phyloP scores from a whole-genome alignment of 2,329 filamentous ascomycete genomes.

The Aspergillaceae sp. region DNA sequence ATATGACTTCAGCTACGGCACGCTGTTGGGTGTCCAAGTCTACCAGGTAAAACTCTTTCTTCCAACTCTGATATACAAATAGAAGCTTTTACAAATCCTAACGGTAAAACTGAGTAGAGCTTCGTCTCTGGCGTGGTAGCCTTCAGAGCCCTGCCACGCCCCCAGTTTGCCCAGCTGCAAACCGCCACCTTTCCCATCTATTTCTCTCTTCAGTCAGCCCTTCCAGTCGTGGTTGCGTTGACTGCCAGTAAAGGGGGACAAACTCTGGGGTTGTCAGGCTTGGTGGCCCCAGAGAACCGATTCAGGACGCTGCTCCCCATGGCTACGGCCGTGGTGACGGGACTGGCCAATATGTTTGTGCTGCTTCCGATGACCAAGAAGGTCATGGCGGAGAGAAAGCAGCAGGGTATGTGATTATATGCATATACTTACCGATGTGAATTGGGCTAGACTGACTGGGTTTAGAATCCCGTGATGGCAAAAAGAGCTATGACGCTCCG shows the following conservation, averaged over 20 bases:
- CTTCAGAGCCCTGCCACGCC: constrained; percentile 66
- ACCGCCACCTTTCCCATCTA: constrained; percentile 70
- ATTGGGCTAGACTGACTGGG: constrained; percentile 4
- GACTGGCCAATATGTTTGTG: constrained; percentile 60
- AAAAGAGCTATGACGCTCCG: constrained; percentile 69
- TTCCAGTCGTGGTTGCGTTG: constrained; percentile 64
- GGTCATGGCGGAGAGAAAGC: constrained; percentile 65
- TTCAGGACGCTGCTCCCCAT: constrained; percentile 58
- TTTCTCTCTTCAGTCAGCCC: constrained; percentile 70
- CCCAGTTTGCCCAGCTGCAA: constrained; percentile 75
- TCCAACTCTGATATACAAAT: not conserved
- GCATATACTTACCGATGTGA: not conserved
- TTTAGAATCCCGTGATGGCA: constrained; percentile 73
- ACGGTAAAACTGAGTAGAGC: constrained; percentile 42
- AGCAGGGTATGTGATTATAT: constrained; percentile 57
- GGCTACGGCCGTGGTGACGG: constrained; percentile 59
- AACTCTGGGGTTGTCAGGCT: constrained; percentile 22
- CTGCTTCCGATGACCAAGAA: constrained; percentile 68
- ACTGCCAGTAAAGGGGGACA: constrained; percentile 62
- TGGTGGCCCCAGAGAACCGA: constrained; percentile 48
- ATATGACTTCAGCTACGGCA: constrained; percentile 60
- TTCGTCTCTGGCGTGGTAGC: constrained; percentile 67
- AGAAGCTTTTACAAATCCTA: not conserved
- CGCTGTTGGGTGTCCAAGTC: constrained; percentile 74
- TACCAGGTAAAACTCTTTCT: constrained; percentile 57